Evolutionary conservation across 2,329 filamentous ascomycete genomes (phyloP).

Genomic region (Tolypocladium tundrense): DNA sequence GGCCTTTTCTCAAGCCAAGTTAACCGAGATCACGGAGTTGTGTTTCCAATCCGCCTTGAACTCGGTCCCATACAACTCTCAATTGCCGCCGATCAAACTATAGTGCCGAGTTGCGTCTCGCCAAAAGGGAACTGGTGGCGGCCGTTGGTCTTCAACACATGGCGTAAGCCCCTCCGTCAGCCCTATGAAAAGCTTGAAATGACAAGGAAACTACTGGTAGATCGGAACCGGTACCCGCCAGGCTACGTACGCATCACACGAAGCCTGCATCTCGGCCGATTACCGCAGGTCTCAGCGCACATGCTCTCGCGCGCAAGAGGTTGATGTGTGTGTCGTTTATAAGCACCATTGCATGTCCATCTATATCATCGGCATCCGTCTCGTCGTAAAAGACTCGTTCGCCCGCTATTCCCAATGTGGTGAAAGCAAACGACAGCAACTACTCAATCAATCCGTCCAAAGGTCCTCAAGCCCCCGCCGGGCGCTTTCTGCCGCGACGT

Average conservation of each 20-base stretch:
- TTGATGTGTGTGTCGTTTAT: not conserved
- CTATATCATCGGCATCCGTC: not conserved
- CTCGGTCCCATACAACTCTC: not conserved
- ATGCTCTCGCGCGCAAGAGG: not conserved
- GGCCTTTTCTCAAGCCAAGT: too few species aligned
- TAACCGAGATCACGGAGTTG: not conserved
- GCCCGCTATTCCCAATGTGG: not conserved
- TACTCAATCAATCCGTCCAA: not conserved
- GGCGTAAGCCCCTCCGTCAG: not conserved
- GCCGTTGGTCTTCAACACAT: not conserved
- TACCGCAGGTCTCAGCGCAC: not conserved
- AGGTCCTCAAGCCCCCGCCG: constrained; percentile 15
- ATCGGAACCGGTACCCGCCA: not conserved
- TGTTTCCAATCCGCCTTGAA: too few species aligned
- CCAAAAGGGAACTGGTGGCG: not conserved
- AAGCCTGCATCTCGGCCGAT: not conserved
- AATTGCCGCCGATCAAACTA: not conserved
- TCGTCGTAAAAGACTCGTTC: not conserved
- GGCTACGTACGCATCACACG: not conserved
- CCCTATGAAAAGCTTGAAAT: not conserved
- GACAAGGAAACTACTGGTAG: not conserved
- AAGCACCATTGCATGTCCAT: not conserved
- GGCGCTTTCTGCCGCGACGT: constrained; percentile 12
- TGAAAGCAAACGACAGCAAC: not conserved
- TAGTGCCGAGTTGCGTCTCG: not conserved